Percentiles rank a stretch among this genome's conserved stretches.
Evolutionary conservation across 108 stramenopile species (phyloP).

Genomic region (Schizochytrium sp.): DNA sequence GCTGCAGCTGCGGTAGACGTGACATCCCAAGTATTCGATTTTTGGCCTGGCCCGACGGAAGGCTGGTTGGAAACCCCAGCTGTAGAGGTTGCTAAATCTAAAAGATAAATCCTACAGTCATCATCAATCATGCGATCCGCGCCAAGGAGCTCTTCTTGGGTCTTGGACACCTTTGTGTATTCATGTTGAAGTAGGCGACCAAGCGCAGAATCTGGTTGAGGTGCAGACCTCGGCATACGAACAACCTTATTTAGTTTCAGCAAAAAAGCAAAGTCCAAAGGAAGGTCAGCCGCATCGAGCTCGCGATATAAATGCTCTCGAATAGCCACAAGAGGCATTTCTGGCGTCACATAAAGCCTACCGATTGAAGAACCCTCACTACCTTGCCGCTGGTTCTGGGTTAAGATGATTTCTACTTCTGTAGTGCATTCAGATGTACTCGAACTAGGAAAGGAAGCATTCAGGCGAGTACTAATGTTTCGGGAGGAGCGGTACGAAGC

Average conservation of each 20-base stretch:
- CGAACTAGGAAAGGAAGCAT: too few relatives aligned
- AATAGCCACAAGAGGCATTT: not conserved
- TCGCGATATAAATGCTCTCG: not conserved
- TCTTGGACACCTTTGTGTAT: slow-evolving; percentile 22
- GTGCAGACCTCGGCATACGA: not conserved
- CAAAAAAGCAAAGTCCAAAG: slow-evolving; percentile 22
- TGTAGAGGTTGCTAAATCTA: not conserved
- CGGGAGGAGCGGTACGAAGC: too few relatives aligned
- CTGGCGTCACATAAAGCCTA: not conserved
- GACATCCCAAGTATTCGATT: not conserved
- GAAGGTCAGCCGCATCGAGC: slow-evolving; percentile 22
- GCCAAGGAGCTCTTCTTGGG: slow-evolving; percentile 34
- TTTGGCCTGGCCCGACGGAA: not conserved
- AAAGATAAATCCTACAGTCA: slow-evolving; percentile 7
- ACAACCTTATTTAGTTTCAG: not conserved
- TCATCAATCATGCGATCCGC: slow-evolving; percentile 15
- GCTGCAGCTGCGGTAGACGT: too few relatives aligned
- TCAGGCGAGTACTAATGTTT: too few relatives aligned
- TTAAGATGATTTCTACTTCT: not conserved
- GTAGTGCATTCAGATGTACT: not conserved
- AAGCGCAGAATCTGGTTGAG: slow-evolving; percentile 27
- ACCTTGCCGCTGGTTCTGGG: not conserved
- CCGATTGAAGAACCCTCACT: slow-evolving; percentile 17
- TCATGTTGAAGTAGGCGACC: not conserved
- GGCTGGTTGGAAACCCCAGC: not conserved